Percentiles rank a stretch among this genome's conserved stretches.
These are phyloP conservation scores for Pestalotiopsis sp. DNA, from an alignment of 2,329 filamentous ascomycete species.

Conservation along the genomic window DNA sequence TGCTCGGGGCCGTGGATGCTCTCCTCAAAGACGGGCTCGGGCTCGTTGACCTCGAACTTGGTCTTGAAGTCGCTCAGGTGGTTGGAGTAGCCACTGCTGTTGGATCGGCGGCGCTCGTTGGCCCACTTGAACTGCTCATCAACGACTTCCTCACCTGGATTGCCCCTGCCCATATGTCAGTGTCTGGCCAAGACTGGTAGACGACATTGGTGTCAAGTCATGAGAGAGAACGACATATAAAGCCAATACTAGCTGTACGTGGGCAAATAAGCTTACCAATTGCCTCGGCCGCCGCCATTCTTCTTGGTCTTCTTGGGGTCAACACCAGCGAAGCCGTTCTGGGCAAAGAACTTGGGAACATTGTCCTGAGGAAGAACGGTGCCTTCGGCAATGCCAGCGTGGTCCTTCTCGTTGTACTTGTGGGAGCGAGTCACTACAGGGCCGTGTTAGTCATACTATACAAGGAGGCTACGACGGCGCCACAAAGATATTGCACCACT, in stretches of 20 bases:
- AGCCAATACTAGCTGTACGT: background rate
- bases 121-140: constrained; percentile 82
- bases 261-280: constrained; percentile 71
- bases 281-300: constrained; percentile 87
- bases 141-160: constrained; percentile 78
- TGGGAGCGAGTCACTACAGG: constrained; percentile 90
- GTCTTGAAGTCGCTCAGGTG: constrained; percentile 83
- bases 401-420: constrained; percentile 94
- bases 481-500: background rate
- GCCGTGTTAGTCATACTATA: constrained; percentile 16
- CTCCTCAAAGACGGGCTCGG: constrained; percentile 92
- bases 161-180: constrained; percentile 66
- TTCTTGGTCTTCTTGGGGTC: constrained; percentile 97
- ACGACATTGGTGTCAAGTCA: background rate
- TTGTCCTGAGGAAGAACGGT: constrained; percentile 70
- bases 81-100: constrained; percentile 77
- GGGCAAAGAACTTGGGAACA: constrained; percentile 91
- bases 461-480: background rate
- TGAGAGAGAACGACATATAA: background rate
- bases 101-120: constrained; percentile 89
- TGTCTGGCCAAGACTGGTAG: constrained; percentile 14
- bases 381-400: constrained; percentile 77
- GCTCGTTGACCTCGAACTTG: constrained; percentile 91
- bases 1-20: constrained; percentile 70
- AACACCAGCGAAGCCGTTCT: constrained; percentile 76